A percentile compares a stretch with the other conserved stretches of the same genome.
Conservation (phyloP, 257 asterid genomes). For the Rehmannia glutinosa region DNA sequence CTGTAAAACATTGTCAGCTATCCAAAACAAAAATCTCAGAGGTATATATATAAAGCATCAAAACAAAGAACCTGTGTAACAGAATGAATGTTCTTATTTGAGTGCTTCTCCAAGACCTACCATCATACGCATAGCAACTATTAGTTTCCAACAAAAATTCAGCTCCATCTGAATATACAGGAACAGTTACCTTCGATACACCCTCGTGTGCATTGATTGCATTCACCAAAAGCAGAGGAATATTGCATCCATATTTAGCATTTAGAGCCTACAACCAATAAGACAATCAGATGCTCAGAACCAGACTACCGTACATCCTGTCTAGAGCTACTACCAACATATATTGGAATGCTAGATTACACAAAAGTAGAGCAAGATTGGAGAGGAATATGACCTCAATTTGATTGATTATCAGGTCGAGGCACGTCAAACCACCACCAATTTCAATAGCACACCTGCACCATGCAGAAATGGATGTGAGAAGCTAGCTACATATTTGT, state of each 20-base stretch:
- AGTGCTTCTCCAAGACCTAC: conserved; percentile 72
- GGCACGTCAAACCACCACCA: conserved; percentile 54
- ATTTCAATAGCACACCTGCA: conserved; percentile 68
- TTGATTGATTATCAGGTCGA: conserved; percentile 69
- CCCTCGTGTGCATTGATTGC: conserved; percentile 45
- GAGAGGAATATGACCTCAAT: conserved; percentile 56
- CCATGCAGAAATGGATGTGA: conserved; percentile 16
- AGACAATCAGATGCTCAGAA: conserved; percentile 21
- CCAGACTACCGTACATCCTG: conserved; percentile 12
- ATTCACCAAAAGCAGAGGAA: conserved; percentile 74
- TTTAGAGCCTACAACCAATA: conserved; percentile 56
- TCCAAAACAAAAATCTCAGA: conserved; percentile 16
- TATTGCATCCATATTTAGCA: conserved; percentile 68
- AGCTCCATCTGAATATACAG: conserved; percentile 13
- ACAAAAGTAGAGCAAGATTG: not conserved
- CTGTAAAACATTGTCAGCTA: conserved; percentile 30
- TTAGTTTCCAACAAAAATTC: conserved; percentile 27
- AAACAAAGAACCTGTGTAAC: conserved; percentile 51
- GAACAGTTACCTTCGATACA: conserved; percentile 58
- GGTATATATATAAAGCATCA: conserved; percentile 15
- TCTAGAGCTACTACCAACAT: conserved; percentile 10
- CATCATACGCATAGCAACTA: conserved; percentile 20
- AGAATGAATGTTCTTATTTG: conserved; percentile 62
- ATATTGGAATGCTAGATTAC: conserved; percentile 5
- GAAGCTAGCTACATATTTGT: conserved; percentile 6